Percentiles rank a stretch among this genome's conserved stretches.
phyloP scores from a whole-genome alignment of 1,284 basidiomycete genomes.

The Crepidotus sp. region DNA sequence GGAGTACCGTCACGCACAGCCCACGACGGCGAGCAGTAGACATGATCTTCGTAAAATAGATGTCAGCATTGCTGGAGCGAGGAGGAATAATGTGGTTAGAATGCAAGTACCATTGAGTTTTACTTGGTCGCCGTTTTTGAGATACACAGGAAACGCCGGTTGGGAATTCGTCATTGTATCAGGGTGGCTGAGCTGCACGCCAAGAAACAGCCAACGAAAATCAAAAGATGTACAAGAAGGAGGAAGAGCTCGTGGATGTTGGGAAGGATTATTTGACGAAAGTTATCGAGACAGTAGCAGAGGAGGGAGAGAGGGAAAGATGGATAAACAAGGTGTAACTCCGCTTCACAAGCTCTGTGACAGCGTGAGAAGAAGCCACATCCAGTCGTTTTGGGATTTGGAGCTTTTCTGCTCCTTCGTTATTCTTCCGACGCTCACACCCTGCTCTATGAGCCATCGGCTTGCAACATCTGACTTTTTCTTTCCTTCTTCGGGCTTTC shows the following conservation, averaged over 20 bases:
- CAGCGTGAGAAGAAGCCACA: background rate
- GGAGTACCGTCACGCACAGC: conserved; percentile 84
- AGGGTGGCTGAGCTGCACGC: conserved; percentile 22
- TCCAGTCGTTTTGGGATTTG: background rate
- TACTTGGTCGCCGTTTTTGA: conserved; percentile 73
- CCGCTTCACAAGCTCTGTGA: conserved; percentile 20
- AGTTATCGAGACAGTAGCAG: conserved; percentile 20
- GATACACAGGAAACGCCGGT: conserved; percentile 35
- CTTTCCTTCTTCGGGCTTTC: background rate
- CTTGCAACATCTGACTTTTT: background rate
- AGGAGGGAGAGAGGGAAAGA: conserved; percentile 27
- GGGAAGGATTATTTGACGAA: conserved; percentile 16
- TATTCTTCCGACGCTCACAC: background rate
- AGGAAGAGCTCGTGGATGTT: background rate
- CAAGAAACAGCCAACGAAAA: conserved; percentile 16
- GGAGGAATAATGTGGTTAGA: conserved; percentile 19
- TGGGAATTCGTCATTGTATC: conserved; percentile 12
- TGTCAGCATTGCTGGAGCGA: conserved; percentile 17
- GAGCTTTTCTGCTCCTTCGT: background rate
- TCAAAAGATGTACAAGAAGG: conserved; percentile 18
- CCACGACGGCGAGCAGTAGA: conserved; percentile 91
- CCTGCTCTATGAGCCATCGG: background rate
- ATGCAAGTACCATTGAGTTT: conserved; percentile 66
- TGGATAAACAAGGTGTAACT: conserved; percentile 23
- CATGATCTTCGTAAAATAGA: conserved; percentile 62